Percentiles rank a stretch among this genome's conserved stretches.
phyloP scores from a whole-genome alignment of 1,139 yeast species.

The Hemisphaericaspora lyxosophila region DNA sequence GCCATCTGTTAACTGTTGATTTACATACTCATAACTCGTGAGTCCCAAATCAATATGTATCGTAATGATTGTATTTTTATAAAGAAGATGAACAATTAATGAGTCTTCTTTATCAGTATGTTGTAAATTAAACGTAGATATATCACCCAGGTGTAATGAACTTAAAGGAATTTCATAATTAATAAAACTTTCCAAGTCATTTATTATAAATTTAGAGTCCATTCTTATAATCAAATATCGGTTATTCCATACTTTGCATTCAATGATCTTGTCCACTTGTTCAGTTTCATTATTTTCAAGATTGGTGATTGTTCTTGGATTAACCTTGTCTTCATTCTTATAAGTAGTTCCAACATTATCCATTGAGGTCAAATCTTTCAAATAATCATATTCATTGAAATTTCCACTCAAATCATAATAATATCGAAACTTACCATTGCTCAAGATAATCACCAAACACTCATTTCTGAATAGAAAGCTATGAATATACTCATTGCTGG shows the following conservation, averaged over 20 bases:
- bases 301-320: constrained; percentile 26
- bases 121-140: constrained; percentile 16
- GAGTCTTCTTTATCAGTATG: constrained; percentile 9
- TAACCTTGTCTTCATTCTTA: background rate
- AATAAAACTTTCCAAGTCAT: constrained; percentile 24
- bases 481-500: constrained; percentile 53
- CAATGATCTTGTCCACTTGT: constrained; percentile 28
- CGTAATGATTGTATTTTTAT: constrained; percentile 29
- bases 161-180: constrained; percentile 30
- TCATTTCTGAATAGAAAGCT: constrained; percentile 61
- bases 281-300: constrained; percentile 35
- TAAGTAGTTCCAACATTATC: constrained; percentile 24
- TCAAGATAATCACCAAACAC: constrained; percentile 59
- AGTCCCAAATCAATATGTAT: constrained; percentile 26
- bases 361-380: constrained; percentile 36
- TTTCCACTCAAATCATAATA: constrained; percentile 72
- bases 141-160: constrained; percentile 13
- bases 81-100: constrained; percentile 28
- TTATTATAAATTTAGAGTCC: constrained; percentile 26
- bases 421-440: constrained; percentile 55
- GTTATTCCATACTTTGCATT: constrained; percentile 24
- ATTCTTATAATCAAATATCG: constrained; percentile 32
- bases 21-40: constrained; percentile 26
- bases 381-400: constrained; percentile 49
- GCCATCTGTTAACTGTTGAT: constrained; percentile 51